Percentiles rank a stretch among this genome's conserved stretches.
These are phyloP conservation scores for Dendryphion nanum DNA, from an alignment of 2,329 filamentous ascomycete genomes.

Conservation along the genomic window DNA sequence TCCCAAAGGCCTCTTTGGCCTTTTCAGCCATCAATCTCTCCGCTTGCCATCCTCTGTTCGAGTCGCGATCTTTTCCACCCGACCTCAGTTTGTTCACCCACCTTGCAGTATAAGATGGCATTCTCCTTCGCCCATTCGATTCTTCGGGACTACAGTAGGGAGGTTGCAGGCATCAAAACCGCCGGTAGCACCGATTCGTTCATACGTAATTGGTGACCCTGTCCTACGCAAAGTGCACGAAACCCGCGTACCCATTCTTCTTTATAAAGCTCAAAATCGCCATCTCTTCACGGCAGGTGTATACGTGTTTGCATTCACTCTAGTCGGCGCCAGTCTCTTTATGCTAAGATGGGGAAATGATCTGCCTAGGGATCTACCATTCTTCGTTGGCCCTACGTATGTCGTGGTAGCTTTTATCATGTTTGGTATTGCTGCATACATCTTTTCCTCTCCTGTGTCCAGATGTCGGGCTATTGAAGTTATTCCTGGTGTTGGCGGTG, in stretches of 20 bases:
- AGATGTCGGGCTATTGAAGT: constrained; percentile 30
- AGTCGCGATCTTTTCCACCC: constrained; percentile 25
- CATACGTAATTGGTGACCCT: constrained; percentile 26
- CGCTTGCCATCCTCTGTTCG: constrained; percentile 34
- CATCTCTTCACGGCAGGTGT: constrained; percentile 26
- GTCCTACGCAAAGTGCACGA: constrained; percentile 32
- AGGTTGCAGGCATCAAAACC: background rate
- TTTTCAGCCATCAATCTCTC: constrained; percentile 25
- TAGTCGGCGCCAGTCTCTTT: constrained; percentile 28
- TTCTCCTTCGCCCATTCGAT: constrained; percentile 21
- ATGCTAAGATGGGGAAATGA: constrained; percentile 27
- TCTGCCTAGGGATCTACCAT: constrained; percentile 29
- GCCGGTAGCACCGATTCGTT: constrained; percentile 1
- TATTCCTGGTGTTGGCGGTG: constrained; percentile 27
- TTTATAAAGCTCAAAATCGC: constrained; percentile 31
- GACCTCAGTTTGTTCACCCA: constrained; percentile 19
- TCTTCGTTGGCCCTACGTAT: constrained; percentile 34
- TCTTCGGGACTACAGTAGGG: constrained; percentile 16
- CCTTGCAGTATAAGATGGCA: constrained; percentile 18
- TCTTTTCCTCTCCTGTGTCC: constrained; percentile 29
- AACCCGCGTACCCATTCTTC: constrained; percentile 28
- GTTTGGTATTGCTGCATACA: constrained; percentile 28
- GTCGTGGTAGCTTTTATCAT: constrained; percentile 29
- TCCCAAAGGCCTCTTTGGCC: constrained; percentile 27
- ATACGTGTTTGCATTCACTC: constrained; percentile 24